phyloP scores from a whole-genome alignment of 768 basidiomycete species.

The Melanogaster broomeanus region DNA sequence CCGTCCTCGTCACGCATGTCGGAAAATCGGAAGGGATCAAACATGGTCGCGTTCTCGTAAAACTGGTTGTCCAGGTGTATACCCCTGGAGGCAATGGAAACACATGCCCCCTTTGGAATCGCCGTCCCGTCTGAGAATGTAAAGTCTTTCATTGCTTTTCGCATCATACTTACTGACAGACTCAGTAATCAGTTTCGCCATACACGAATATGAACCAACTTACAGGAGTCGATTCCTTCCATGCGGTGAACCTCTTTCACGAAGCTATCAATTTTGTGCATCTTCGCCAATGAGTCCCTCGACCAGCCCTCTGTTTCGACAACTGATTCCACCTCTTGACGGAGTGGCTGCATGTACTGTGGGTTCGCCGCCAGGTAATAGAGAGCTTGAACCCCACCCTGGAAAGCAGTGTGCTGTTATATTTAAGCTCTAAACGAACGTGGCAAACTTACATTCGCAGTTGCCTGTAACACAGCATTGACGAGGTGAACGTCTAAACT shows the following conservation, averaged over 20 bases:
- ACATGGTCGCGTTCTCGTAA: slow-evolving; percentile 34
- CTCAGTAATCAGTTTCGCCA: slow-evolving; percentile 13
- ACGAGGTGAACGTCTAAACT: background rate
- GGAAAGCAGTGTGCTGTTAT: background rate
- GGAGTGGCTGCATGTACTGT: slow-evolving; percentile 30
- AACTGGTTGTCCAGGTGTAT: slow-evolving; percentile 12
- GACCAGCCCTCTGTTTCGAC: slow-evolving; percentile 23
- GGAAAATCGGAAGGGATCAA: slow-evolving; percentile 50
- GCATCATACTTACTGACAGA: background rate
- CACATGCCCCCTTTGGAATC: too few species aligned
- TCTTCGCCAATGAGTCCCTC: slow-evolving; percentile 20
- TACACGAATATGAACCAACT: background rate
- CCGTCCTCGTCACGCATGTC: slow-evolving; percentile 34
- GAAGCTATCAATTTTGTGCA: slow-evolving; percentile 41
- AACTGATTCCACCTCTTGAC: slow-evolving; percentile 36
- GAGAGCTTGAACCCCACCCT: too few species aligned
- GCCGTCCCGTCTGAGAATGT: too few species aligned
- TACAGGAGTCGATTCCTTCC: slow-evolving; percentile 27
- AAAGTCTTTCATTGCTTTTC: too few species aligned
- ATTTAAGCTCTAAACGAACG: background rate
- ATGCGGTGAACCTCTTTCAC: slow-evolving; percentile 34
- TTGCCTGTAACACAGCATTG: slow-evolving; percentile 4
- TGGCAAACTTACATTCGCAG: slow-evolving; percentile 8
- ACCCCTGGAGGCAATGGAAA: too few species aligned
- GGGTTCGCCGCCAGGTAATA: slow-evolving; percentile 36